Base-by-base conservation (phyloP, 192 early-diverging fungal genomes). In the Coemansia javaensis region DNA sequence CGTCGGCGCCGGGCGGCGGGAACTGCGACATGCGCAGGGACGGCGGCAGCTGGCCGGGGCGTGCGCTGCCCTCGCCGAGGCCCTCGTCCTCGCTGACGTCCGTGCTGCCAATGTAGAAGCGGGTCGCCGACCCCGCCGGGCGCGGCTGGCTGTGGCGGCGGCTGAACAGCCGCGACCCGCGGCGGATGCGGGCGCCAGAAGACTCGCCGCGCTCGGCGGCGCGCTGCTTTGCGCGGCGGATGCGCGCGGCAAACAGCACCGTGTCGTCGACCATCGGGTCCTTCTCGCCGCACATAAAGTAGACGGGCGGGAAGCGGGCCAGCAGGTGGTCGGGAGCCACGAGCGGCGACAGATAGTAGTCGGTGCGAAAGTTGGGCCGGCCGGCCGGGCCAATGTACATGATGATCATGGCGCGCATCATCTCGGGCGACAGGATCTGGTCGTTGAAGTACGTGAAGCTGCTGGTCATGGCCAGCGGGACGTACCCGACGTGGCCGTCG, bases 231-330 rank as follows among this genome's bases (percentile, higher is more conserved):
- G 92, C 91, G 20, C 82, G 79, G 28, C 92, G 82, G 15, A 98
- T 67, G 11, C 90, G 83, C 8, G 83, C 89, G 7, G 90, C 90
- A 68, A 96, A 87, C 14, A 98, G 66, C 16, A 96, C 85, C 3
- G 94, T 93, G 66, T 98, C 95, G 67, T 98, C 95, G 5, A 98
- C 90, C 32, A 98, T 81, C 3, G 95, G 95, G 60, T 98, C 95
- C 56, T 94, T 94, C 53, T 96, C 93, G 32, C 95, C 95, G 50
- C 86, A 88, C 40, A 98, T 79, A 40, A 96, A 81, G 59, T 89
- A 93, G 0, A 87, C 87, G 18, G 87, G 86, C 15, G 95, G 95
- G 63, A 95, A 98, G 32, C 85, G 79, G 2, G 89, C 89, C 33
- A 98, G 58, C 13, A 98, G 56, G 36, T 85, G 77, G 48, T 89